Evolutionary conservation across 2,329 filamentous ascomycete species (phyloP).

Genomic region (Didymella exigua): DNA sequence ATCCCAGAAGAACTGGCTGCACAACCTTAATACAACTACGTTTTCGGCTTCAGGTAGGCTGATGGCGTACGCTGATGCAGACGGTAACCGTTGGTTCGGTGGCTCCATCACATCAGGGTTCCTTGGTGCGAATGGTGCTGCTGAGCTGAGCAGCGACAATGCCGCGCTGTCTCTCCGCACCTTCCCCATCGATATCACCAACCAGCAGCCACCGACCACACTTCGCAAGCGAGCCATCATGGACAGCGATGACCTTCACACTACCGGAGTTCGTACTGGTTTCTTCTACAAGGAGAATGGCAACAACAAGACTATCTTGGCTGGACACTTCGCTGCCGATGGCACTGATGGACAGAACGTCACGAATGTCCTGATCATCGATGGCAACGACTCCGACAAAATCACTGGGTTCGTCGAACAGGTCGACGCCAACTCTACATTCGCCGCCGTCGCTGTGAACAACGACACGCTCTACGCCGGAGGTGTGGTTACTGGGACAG

Average conservation of each 20-base stretch:
- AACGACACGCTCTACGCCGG: constrained; percentile 74
- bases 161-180: constrained; percentile 48
- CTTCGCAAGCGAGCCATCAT: constrained; percentile 51
- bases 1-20: constrained; percentile 83
- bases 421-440: constrained; percentile 73
- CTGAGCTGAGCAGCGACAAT: constrained; percentile 59
- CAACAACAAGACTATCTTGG: constrained; percentile 84
- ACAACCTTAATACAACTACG: constrained; percentile 69
- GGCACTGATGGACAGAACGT: constrained; percentile 72
- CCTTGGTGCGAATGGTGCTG: constrained; percentile 74
- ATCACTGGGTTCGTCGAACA: constrained; percentile 72
- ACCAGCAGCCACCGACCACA: constrained; percentile 37
- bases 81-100: constrained; percentile 70
- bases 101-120: constrained; percentile 81
- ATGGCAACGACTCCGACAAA: constrained; percentile 70
- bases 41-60: constrained; percentile 75
- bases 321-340: constrained; percentile 80
- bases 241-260: constrained; percentile 53
- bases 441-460: constrained; percentile 66
- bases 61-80: constrained; percentile 70
- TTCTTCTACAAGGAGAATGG: constrained; percentile 73
- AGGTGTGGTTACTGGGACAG: constrained; percentile 74
- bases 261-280: constrained; percentile 76
- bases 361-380: constrained; percentile 81
- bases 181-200: constrained; percentile 48